These are phyloP conservation scores for Piper longum DNA, from an alignment of 164 flowering plant genomes.

Conservation along the genomic window DNA sequence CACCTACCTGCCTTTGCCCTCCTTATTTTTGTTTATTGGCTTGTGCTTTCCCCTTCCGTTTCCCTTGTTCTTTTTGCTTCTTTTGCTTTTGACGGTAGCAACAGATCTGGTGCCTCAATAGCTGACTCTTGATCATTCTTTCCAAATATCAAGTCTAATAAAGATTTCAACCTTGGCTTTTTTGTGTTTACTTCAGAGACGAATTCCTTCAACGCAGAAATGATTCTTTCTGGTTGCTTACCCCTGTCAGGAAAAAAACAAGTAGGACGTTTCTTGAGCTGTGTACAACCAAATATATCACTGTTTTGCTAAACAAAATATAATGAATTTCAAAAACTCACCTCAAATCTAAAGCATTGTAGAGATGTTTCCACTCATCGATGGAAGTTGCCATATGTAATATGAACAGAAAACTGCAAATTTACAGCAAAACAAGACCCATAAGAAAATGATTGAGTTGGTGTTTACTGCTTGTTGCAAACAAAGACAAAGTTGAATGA, in stretches of 20 bases:
- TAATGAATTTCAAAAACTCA: slow-evolving; percentile 4
- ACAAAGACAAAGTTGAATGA: not conserved
- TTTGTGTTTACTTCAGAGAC: not conserved
- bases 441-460: not conserved
- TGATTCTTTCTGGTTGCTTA: not conserved
- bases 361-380: slow-evolving; percentile 12
- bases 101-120: not conserved
- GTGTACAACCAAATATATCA: too few species aligned
- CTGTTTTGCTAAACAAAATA: slow-evolving; percentile 8
- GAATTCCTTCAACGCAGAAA: not conserved
- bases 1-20: not conserved
- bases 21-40: slow-evolving; percentile 1
- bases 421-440: not conserved
- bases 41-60: not conserved
- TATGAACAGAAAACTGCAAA: not conserved
- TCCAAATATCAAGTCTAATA: not conserved
- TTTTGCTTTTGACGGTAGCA: not conserved
- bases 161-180: not conserved
- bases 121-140: not conserved
- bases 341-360: slow-evolving; percentile 10
- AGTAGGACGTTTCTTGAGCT: not conserved
- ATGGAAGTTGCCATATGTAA: not conserved
- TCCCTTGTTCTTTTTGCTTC: slow-evolving; percentile 2
- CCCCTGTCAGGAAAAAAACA: not conserved
- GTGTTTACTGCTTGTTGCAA: not conserved